phyloP scores from a whole-genome alignment of 2,329 filamentous ascomycete genomes.

The Botryotinia convoluta region DNA sequence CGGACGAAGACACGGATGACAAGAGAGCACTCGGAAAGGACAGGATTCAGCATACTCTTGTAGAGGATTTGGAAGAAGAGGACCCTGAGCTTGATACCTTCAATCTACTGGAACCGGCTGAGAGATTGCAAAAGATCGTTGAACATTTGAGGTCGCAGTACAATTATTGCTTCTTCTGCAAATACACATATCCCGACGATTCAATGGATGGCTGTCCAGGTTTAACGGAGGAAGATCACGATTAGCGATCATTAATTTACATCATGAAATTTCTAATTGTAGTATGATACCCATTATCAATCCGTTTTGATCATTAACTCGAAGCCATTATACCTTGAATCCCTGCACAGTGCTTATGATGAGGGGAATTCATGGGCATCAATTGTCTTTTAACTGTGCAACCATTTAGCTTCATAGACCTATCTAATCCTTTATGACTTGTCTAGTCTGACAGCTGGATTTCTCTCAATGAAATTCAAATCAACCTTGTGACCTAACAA shows the following conservation, averaged over 20 bases:
- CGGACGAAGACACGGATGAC: constrained; percentile 71
- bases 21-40: constrained; percentile 63
- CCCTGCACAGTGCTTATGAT: not conserved
- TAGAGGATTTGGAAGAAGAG: constrained; percentile 72
- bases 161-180: constrained; percentile 96
- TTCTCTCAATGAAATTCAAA: constrained; percentile 85
- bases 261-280: constrained; percentile 19
- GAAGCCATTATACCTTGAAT: not conserved
- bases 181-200: constrained; percentile 71
- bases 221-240: constrained; percentile 77
- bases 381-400: constrained; percentile 5
- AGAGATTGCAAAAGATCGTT: constrained; percentile 66
- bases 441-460: constrained; percentile 78
- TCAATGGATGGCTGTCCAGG: constrained; percentile 88
- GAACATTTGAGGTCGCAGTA: constrained; percentile 67
- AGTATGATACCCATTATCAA: constrained; percentile 32
- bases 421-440: constrained; percentile 31
- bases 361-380: not conserved
- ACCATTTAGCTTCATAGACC: constrained; percentile 9
- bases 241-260: constrained; percentile 40
- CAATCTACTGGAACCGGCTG: constrained; percentile 62
- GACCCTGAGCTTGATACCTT: constrained; percentile 80
- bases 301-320: not conserved
- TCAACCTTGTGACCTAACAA: constrained; percentile 90
- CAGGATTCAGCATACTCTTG: constrained; percentile 53